These are phyloP conservation scores for Talaromyces islandicus DNA, from an alignment of 2,329 filamentous ascomycete genomes.

Conservation along the genomic window DNA sequence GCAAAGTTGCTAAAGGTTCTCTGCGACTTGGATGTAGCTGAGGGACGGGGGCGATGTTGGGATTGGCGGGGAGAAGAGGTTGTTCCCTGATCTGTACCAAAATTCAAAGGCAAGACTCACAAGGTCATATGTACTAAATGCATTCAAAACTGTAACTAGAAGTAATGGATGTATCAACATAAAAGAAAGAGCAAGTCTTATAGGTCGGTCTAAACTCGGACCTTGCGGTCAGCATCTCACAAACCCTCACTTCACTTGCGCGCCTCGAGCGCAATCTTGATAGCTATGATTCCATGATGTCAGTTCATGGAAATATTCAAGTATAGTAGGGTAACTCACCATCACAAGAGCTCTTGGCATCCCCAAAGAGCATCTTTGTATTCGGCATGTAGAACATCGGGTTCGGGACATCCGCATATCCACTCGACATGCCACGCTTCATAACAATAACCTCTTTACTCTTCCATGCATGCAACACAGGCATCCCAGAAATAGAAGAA, in stretches of 20 bases:
- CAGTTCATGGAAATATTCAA: not conserved
- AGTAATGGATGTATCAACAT: not conserved
- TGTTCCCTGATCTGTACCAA: constrained; percentile 30
- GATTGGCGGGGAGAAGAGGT: constrained; percentile 65
- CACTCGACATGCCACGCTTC: constrained; percentile 85
- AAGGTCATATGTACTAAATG: not conserved
- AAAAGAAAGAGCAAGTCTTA: not conserved
- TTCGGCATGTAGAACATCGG: constrained; percentile 91
- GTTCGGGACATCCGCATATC: constrained; percentile 86
- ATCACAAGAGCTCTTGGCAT: constrained; percentile 78
- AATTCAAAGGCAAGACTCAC: too few relatives aligned
- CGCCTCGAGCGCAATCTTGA: constrained; percentile 10
- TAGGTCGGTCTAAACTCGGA: not conserved
- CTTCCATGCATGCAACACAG: constrained; percentile 88
- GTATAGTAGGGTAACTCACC: constrained; percentile 44
- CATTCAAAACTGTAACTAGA: not conserved
- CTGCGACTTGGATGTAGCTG: constrained; percentile 33
- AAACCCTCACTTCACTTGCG: constrained; percentile 2
- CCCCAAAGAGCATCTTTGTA: constrained; percentile 87
- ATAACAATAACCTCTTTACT: constrained; percentile 88
- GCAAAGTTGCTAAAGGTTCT: constrained; percentile 59
- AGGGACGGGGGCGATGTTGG: constrained; percentile 59
- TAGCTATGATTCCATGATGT: constrained; percentile 3
- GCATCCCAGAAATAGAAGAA: constrained; percentile 85
- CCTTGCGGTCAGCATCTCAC: not conserved